Base-by-base conservation (phyloP, 257 asterid genomes). In the Cynanchum wilfordii region DNA sequence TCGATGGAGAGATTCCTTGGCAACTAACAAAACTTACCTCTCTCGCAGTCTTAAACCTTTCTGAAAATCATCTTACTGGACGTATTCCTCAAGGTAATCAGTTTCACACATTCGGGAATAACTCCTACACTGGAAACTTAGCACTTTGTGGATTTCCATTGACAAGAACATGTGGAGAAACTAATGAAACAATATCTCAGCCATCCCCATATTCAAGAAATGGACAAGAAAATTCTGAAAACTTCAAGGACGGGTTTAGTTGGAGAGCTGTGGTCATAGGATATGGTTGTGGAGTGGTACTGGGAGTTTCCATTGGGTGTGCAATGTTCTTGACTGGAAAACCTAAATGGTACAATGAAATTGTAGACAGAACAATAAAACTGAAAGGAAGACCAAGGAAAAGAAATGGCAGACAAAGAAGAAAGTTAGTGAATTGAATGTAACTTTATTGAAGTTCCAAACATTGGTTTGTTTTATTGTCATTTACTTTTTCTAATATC, bases 131-230 rank as follows among this genome's bases (percentile, higher is more conserved):
- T 1, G 79, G 84, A 15, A 81, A 79, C 62, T 4, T n/a, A 12
- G 82, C 51, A 42, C 62, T 79, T 11, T 81, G 80, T 29, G 84
- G 82, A 68, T 58, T 45, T 19, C 84, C 82, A 2, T 30, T 79
- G 75, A 20, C 75, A 4, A 70, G 54, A 11, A 38, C 7, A 1
- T 76, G 85, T 30, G 33, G 50, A 45, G 57, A 54, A 8, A 49
- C 40, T 3, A 49, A 13, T 33, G 4, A 3, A 1, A 10, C 29
- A 40, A 7, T 40, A 5, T 20, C 68, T 16, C 77, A 38, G 25
- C 15, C 66, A 24, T 19, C 33, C 38, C 22, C 54, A 5, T 3
- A 67, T 11, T 24, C 12, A 33, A 10, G 0, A 9, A 6, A 27
- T 33, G 45, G 69, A 29, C 15, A 51, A 10, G 67, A 40, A 9